Conservation (phyloP, 208 protist genomes). For the Leishmania gerbilli region DNA sequence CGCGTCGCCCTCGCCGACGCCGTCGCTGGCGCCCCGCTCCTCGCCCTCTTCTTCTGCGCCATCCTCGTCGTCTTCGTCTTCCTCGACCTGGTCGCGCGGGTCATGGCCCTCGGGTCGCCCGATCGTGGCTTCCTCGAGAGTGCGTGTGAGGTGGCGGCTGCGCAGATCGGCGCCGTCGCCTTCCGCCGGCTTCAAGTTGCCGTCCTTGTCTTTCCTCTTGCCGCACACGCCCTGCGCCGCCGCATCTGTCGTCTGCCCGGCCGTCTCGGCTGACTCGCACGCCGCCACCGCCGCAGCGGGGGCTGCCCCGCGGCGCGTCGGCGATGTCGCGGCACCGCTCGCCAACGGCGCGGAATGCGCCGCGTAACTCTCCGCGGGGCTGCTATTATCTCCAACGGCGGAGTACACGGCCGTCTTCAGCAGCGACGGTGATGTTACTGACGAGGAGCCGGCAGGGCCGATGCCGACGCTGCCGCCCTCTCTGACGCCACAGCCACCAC, state of each 20-base stretch:
- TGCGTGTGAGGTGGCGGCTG: slow-evolving; percentile 14
- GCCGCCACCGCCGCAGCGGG: neutral
- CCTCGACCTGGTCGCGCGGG: slow-evolving; percentile 28
- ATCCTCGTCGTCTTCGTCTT: slow-evolving; percentile 24
- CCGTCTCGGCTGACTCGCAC: neutral
- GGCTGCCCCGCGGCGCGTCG: too few species aligned
- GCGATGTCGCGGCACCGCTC: neutral
- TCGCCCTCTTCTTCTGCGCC: neutral
- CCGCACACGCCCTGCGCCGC: neutral
- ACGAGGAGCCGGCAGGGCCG: neutral
- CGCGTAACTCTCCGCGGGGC: neutral
- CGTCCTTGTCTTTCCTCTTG: neutral
- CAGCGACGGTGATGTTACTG: neutral
- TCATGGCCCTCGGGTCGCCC: slow-evolving; percentile 36
- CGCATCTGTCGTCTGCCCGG: neutral
- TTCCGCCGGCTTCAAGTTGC: neutral
- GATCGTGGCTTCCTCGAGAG: slow-evolving; percentile 28
- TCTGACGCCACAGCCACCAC: neutral
- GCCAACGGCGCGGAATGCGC: neutral
- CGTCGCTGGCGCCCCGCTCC: neutral
- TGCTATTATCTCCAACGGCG: neutral
- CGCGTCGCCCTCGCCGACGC: neutral
- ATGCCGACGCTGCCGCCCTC: neutral
- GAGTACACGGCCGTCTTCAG: neutral
- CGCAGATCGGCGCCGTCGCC: slow-evolving; percentile 4